phyloP scores from a whole-genome alignment of 345 rosid species.

The Zanthoxylum bungeanum region DNA sequence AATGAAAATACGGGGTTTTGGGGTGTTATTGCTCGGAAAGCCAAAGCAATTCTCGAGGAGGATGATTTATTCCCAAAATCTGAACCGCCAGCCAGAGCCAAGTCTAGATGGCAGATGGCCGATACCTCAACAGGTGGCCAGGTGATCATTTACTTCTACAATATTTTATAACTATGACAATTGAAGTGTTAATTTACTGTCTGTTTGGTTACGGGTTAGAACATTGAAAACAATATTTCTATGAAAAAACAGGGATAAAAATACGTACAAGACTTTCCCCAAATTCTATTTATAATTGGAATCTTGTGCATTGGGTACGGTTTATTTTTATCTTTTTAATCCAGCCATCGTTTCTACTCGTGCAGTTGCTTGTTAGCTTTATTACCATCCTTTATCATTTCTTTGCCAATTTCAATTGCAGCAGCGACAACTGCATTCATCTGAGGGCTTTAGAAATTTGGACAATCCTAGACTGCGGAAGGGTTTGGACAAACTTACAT shows the following conservation, averaged over 20 bases:
- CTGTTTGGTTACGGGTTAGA: too few species aligned
- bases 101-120: slow-evolving; percentile 35
- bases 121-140: slow-evolving; percentile 38
- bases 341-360: neutral
- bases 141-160: slow-evolving; percentile 34
- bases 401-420: slow-evolving; percentile 10
- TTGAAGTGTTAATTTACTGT: neutral
- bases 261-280: too few species aligned
- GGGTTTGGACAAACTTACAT: slow-evolving; percentile 66
- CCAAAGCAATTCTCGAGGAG: slow-evolving; percentile 79
- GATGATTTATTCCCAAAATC: slow-evolving; percentile 40
- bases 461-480: slow-evolving; percentile 67
- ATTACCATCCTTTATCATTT: neutral
- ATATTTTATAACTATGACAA: neutral
- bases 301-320: too few species aligned
- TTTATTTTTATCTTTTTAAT: too few species aligned
- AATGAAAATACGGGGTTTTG: slow-evolving; percentile 64
- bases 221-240: too few species aligned
- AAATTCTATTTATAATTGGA: too few species aligned
- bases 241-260: too few species aligned
- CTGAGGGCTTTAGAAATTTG: slow-evolving; percentile 48
- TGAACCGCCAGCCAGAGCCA: slow-evolving; percentile 24
- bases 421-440: slow-evolving; percentile 31
- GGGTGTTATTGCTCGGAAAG: slow-evolving; percentile 86
- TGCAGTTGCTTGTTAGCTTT: neutral